Conservation (phyloP, 1,139 yeast species). For the Pichiaceae sp. region DNA sequence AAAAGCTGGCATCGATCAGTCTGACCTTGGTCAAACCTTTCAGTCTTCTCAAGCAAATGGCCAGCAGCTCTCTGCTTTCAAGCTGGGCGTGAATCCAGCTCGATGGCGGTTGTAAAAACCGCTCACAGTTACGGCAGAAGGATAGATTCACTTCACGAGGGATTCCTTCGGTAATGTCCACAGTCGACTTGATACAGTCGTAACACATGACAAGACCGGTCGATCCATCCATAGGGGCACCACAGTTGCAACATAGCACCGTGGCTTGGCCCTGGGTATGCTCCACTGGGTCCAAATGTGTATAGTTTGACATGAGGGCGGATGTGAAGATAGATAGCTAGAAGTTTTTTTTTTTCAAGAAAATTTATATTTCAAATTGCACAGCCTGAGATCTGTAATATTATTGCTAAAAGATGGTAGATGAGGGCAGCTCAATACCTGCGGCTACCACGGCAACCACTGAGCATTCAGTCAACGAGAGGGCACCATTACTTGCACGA, state of each 20-base stretch:
- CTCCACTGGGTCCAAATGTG: constrained; percentile 30
- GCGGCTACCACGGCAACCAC: too few species aligned
- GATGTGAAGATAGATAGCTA: neutral
- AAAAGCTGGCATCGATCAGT: constrained; percentile 85
- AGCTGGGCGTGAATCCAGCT: constrained; percentile 90
- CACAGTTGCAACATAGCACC: constrained; percentile 96
- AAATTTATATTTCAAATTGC: neutral
- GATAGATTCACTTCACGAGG: constrained; percentile 92
- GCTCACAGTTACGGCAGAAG: constrained; percentile 94
- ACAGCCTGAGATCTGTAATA: neutral
- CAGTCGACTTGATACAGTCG: constrained; percentile 91
- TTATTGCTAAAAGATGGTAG: too few species aligned
- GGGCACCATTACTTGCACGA: too few species aligned
- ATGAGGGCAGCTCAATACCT: too few species aligned
- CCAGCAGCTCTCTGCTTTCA: constrained; percentile 87
- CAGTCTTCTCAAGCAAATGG: constrained; percentile 79
- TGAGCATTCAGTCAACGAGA: too few species aligned
- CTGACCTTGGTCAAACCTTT: constrained; percentile 86
- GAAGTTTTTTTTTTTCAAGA: constrained; percentile 1
- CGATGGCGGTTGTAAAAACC: constrained; percentile 88
- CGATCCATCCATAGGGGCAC: constrained; percentile 96
- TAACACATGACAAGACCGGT: constrained; percentile 92
- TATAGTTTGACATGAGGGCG: constrained; percentile 40
- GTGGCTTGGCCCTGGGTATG: constrained; percentile 46
- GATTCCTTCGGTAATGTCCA: constrained; percentile 91